These are phyloP conservation scores for Oleoguttula mirabilis DNA, from an alignment of 495 filamentous ascomycete genomes.

Conservation along the genomic window DNA sequence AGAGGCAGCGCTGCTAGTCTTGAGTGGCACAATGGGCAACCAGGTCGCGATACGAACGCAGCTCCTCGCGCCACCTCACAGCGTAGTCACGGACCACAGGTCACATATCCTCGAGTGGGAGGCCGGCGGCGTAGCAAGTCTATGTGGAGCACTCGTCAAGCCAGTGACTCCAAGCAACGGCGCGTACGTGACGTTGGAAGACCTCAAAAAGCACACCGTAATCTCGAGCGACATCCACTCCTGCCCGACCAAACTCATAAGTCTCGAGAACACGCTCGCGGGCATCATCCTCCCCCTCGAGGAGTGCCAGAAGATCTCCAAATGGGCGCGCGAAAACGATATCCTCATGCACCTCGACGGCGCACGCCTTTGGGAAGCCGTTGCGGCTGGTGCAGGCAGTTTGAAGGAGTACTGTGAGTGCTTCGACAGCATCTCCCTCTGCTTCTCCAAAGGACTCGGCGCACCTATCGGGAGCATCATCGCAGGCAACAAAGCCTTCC, in stretches of 20 bases:
- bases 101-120: slow-evolving; percentile 58
- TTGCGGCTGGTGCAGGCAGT: slow-evolving; percentile 28
- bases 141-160: slow-evolving; percentile 49
- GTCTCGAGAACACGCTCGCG: slow-evolving; percentile 72
- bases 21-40: slow-evolving; percentile 89
- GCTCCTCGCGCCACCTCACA: slow-evolving; percentile 57
- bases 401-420: slow-evolving; percentile 55
- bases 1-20: slow-evolving; percentile 60
- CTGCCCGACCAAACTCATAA: slow-evolving; percentile 68
- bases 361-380: slow-evolving; percentile 54
- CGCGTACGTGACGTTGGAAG: slow-evolving; percentile 61
- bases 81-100: slow-evolving; percentile 54
- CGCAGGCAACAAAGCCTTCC: slow-evolving; percentile 50
- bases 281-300: slow-evolving; percentile 65
- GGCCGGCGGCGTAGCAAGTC: slow-evolving; percentile 53
- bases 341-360: slow-evolving; percentile 77
- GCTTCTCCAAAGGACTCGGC: slow-evolving; percentile 81
- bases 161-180: slow-evolving; percentile 52
- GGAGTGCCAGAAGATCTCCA: slow-evolving; percentile 53
- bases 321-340: slow-evolving; percentile 53
- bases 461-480: slow-evolving; percentile 79
- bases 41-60: slow-evolving; percentile 58
- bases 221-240: slow-evolving; percentile 45
- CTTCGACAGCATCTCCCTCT: slow-evolving; percentile 73
- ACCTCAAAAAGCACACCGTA: slow-evolving; percentile 47